A percentile compares a stretch with the other conserved stretches of the same genome.
Conservation (phyloP, 169 alveolate genomes). For the Cyclospora cayetanensis region DNA sequence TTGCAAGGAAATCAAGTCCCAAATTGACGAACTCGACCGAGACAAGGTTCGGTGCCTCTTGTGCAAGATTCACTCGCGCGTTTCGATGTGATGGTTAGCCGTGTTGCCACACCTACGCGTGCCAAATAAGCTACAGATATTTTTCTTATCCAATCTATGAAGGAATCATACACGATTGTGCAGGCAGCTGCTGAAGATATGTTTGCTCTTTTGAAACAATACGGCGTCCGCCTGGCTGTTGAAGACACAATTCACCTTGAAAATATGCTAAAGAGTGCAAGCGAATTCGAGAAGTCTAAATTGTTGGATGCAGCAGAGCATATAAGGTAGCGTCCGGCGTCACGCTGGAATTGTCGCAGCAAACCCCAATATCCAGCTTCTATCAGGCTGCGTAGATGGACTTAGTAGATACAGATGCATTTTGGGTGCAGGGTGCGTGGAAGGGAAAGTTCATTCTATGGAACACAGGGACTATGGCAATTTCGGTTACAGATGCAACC, state of each 20-base stretch:
- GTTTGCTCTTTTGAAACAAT: slow-evolving; percentile 66
- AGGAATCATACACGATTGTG: not conserved
- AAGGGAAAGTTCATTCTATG: not conserved
- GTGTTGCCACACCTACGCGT: not conserved
- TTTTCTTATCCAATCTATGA: not conserved
- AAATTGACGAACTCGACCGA: slow-evolving; percentile 61
- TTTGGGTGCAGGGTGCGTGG: not conserved
- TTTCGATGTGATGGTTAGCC: not conserved
- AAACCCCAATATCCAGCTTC: not conserved
- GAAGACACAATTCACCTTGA: slow-evolving; percentile 72
- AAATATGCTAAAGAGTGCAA: slow-evolving; percentile 47
- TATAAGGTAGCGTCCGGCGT: slow-evolving; percentile 47
- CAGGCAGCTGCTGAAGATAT: slow-evolving; percentile 71
- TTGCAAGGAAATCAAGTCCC: slow-evolving; percentile 56
- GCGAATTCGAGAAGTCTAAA: slow-evolving; percentile 63
- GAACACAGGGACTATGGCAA: not conserved
- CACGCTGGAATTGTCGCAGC: too few relatives aligned
- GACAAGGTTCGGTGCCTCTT: slow-evolving; percentile 20
- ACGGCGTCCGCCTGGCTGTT: slow-evolving; percentile 68
- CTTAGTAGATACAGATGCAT: not conserved
- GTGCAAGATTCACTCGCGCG: not conserved
- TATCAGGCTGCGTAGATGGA: not conserved
- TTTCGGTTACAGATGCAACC: slow-evolving; percentile 10
- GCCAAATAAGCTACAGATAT: not conserved
- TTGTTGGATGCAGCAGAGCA: slow-evolving; percentile 72